Conservation (phyloP, 805 yeast genomes). For the Wickerhamomyces rabaulensis region DNA sequence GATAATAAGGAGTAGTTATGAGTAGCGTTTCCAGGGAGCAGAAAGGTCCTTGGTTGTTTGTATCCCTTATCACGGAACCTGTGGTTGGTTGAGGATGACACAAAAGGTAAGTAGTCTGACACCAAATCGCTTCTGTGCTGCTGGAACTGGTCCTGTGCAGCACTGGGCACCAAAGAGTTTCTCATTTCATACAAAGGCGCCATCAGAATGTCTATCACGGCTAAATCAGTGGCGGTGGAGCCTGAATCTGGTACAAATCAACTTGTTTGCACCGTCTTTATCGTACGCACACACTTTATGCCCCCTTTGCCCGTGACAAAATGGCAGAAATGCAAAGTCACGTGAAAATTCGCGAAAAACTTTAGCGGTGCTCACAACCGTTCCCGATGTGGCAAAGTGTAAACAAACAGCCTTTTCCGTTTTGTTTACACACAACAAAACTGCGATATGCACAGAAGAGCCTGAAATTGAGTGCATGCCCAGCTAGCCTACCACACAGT, state of each 20-base stretch:
- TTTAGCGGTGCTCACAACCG: neutral
- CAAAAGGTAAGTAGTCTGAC: constrained; percentile 15
- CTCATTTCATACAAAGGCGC: neutral
- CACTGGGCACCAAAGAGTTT: neutral
- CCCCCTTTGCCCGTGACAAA: neutral
- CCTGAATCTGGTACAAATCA: neutral
- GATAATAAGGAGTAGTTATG: neutral
- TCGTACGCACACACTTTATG: neutral
- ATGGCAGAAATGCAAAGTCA: neutral
- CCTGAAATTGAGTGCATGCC: neutral
- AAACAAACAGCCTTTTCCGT: neutral
- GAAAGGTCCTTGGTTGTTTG: neutral
- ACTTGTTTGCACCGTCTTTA: no score
- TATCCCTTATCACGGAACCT: neutral
- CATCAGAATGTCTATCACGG: neutral
- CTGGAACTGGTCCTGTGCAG: neutral
- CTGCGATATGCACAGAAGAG: neutral
- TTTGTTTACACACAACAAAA: neutral
- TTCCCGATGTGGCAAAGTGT: neutral
- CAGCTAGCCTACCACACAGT: neutral
- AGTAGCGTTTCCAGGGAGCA: neutral
- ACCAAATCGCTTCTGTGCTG: constrained; percentile 2
- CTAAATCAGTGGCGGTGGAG: neutral
- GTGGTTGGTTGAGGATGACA: constrained; percentile 6
- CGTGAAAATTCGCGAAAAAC: neutral